Evolutionary conservation across 1,139 yeast genomes (phyloP).

Genomic region (Saccharomyces hybrid): DNA sequence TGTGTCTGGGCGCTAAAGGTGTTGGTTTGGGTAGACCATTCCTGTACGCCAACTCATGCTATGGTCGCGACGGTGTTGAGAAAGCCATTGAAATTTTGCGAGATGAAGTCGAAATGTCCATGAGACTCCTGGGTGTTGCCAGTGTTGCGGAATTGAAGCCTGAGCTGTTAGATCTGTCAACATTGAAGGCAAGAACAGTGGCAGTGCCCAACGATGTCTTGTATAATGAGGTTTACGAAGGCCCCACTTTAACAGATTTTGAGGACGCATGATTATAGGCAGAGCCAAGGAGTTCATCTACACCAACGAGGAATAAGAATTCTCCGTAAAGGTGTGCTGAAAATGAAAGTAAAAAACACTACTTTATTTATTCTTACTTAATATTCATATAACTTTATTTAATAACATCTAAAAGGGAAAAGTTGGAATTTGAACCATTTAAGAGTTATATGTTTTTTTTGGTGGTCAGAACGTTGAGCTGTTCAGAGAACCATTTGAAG

Average conservation of each 20-base stretch:
- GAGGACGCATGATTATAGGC: not conserved
- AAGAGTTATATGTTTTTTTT: slow-evolving; percentile 11
- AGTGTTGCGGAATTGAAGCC: slow-evolving; percentile 56
- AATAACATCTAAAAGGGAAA: not conserved
- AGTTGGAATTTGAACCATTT: not conserved
- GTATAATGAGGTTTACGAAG: slow-evolving; percentile 39
- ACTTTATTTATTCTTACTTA: not conserved
- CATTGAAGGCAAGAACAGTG: slow-evolving; percentile 36
- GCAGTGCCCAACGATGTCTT: slow-evolving; percentile 42
- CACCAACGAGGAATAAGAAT: too few species aligned
- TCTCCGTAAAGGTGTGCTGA: too few species aligned
- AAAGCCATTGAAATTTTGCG: slow-evolving; percentile 70
- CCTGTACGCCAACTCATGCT: slow-evolving; percentile 61
- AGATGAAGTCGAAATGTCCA: slow-evolving; percentile 78
- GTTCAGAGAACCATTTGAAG: slow-evolving; percentile 24
- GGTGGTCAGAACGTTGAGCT: slow-evolving; percentile 10
- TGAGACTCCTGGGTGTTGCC: slow-evolving; percentile 79
- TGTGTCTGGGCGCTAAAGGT: slow-evolving; percentile 68
- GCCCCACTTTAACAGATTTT: slow-evolving; percentile 16
- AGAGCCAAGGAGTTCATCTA: too few species aligned
- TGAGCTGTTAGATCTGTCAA: slow-evolving; percentile 42
- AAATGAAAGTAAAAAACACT: too few species aligned
- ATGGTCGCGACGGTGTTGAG: slow-evolving; percentile 72
- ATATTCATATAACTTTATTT: not conserved
- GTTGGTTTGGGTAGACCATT: slow-evolving; percentile 73